Evolutionary conservation across 2,329 filamentous ascomycete species (phyloP).

Genomic region (Alternaria ventricosa): DNA sequence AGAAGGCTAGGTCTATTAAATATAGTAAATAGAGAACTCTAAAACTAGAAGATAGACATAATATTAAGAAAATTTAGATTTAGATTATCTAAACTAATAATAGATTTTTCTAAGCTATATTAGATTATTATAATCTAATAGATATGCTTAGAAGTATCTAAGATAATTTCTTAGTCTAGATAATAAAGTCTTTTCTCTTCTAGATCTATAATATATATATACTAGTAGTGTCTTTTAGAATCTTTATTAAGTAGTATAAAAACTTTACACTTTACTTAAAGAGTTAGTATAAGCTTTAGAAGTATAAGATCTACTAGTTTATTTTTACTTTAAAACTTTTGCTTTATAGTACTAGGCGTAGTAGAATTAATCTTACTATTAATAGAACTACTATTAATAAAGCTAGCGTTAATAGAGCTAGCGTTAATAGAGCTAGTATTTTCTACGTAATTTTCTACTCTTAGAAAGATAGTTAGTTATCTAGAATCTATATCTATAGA

Average conservation of each 20-base stretch:
- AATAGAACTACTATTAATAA: neutral
- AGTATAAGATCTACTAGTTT: neutral
- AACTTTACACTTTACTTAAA: neutral
- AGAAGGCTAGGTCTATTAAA: conserved; percentile 8
- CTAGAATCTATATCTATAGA: conserved; percentile 7
- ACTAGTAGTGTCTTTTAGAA: conserved; percentile 6
- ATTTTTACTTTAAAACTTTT: conserved; percentile 1
- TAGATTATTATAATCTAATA: conserved; percentile 15
- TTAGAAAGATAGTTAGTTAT: conserved; percentile 18
- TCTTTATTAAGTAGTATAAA: conserved; percentile 8
- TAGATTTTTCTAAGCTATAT: conserved; percentile 3
- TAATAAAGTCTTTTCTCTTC: conserved; percentile 11
- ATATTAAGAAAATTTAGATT: conserved; percentile 23
- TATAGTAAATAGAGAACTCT: conserved; percentile 13
- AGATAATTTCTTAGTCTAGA: conserved; percentile 9
- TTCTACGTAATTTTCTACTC: neutral
- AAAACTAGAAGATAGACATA: conserved; percentile 10
- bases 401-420: neutral
- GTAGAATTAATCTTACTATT: neutral
- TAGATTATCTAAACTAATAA: conserved; percentile 6
- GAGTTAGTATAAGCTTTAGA: neutral
- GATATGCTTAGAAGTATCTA: neutral
- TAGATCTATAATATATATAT: conserved; percentile 16
- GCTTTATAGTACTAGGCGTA: neutral
- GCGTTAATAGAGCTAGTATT: neutral